A percentile compares a stretch with the other conserved stretches of the same genome.
phyloP scores from a whole-genome alignment of 208 protist species.

The Acanthamoeba divionensis region DNA sequence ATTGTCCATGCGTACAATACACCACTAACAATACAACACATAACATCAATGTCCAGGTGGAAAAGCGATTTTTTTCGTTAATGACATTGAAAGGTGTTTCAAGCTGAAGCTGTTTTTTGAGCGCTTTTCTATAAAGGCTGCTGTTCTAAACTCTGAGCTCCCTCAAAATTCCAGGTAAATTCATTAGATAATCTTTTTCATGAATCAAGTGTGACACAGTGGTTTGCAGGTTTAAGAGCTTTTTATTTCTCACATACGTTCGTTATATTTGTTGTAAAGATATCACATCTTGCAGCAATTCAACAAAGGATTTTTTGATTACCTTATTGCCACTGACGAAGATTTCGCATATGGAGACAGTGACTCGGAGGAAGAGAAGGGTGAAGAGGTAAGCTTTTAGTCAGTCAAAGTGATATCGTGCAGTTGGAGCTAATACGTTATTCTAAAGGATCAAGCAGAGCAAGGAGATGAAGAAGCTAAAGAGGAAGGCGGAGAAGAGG shows the following conservation, averaged over 20 bases:
- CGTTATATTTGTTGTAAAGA: conserved; percentile 55
- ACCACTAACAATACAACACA: conserved; percentile 91
- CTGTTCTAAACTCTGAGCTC: conserved; percentile 93
- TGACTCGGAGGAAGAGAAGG: conserved; percentile 65
- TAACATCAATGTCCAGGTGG: too few relatives aligned
- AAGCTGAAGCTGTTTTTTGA: conserved; percentile 94
- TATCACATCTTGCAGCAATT: conserved; percentile 92
- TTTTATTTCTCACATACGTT: neutral
- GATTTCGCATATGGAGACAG: conserved; percentile 7
- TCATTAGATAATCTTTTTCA: neutral
- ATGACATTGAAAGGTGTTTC: conserved; percentile 91
- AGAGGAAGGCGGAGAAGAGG: conserved; percentile 60
- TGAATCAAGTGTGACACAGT: neutral
- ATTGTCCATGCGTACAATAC: conserved; percentile 91
- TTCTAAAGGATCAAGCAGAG: conserved; percentile 1
- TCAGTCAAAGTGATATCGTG: conserved; percentile 69
- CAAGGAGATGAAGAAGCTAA: conserved; percentile 17
- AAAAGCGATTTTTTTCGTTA: conserved; percentile 95
- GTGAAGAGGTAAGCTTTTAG: conserved; percentile 83
- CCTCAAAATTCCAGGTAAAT: conserved; percentile 91
- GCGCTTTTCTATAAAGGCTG: conserved; percentile 87
- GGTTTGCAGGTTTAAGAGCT: neutral
- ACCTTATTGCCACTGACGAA: conserved; percentile 94
- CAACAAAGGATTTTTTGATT: conserved; percentile 91
- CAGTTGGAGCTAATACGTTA: neutral